Base-by-base conservation (phyloP, 2,329 filamentous ascomycete genomes). In the Myotisia sp. region DNA sequence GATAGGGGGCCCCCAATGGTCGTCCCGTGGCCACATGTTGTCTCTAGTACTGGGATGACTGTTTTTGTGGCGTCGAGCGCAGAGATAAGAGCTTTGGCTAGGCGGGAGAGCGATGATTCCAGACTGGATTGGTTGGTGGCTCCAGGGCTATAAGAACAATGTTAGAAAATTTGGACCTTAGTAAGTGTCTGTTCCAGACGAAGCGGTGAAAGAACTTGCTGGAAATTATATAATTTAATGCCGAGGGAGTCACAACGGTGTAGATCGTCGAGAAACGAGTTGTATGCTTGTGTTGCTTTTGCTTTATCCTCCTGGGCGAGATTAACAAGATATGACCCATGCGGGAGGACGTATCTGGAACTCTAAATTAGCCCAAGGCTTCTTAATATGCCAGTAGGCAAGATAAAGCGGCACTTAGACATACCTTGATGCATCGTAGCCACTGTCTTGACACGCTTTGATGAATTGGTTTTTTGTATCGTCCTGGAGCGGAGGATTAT, bases 281-380 rank as follows among this genome's bases (percentile, higher is more conserved):
- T 68, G 52, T 92, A 94, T 1, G 86, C 86, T 61, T 95, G 85
- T 33, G 74, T 69, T 2, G 85, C 82, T 54, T 92, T 92, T 24
- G 68, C 69, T 17, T 71, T 55, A 49, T 95, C 86, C 3, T 75
- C 68, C 50, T 93, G 84, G 0, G 90, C 90, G 4, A 98, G 73
- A 52, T 98, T 98, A 50, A 98, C 85, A 5, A 98, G 77, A 55
- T 98, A 98, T 1, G 83, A 92, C 21, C 90, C 90, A 53, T 98
- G 90, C 0, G 90, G 90, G 1, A 98, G 74, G 49, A 85, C 72
- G 58, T 83, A 77, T 41, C 62, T 65, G 22, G 26, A 35, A 29
- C n/a, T 14, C n/a, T 34, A 29, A 23, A 24, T 49, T 21, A 48
- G 40, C 9, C n/a, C n/a, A n/a, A n/a, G n/a, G n/a, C n/a, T 10